Evolutionary conservation across 805 yeast genomes (phyloP), one percentile per base, ranked within the genome.

Genomic region (Barnettozyma vustinii): DNA sequence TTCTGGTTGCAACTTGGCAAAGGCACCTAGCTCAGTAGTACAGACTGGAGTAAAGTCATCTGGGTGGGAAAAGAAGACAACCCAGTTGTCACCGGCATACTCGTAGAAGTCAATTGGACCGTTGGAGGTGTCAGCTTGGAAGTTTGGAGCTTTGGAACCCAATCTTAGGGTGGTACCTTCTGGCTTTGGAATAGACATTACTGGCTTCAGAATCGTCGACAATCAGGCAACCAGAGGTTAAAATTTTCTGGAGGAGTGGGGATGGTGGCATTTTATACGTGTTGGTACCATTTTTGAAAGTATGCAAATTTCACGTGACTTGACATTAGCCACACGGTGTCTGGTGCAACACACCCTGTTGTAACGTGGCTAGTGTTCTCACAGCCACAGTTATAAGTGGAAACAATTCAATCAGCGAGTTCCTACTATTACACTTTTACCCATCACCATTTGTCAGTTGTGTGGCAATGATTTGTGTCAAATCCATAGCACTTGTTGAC

Each of bases 41-140:
- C 90, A 84, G 43, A 84, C 87, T 33, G 90, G 90, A 19, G 90
- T 84, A 72, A 80, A 83, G 64, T 83, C 89, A 55, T 82, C 88
- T 48, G 90, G 90, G 63, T 84, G 89, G 30, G 86, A 80, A 69
- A 84, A 84, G 53, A 84, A 73, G 37, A 83, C 79, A 42, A 73
- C 75, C 89, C 90, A 83, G 49, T 73, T 67, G 60, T 74, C 72
- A 33, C 82, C 86, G 50, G 78, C 72, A 67, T 68, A 83, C 52
- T 79, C 77, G 66, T 83, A 83, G 71, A 83, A 82, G 53, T 76
- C 75, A 52, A 83, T 72, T 52, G 75, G 72, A 46, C 89, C 89
- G 55, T 72, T 69, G 30, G 88, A 80, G 44, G 88, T 75, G 45
- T 79, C 81, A 47, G 81, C 76, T 52, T 72, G 66, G 70, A 83